Base-by-base conservation (phyloP, 2,329 filamentous ascomycete genomes). In the Cytospora piceicola region DNA sequence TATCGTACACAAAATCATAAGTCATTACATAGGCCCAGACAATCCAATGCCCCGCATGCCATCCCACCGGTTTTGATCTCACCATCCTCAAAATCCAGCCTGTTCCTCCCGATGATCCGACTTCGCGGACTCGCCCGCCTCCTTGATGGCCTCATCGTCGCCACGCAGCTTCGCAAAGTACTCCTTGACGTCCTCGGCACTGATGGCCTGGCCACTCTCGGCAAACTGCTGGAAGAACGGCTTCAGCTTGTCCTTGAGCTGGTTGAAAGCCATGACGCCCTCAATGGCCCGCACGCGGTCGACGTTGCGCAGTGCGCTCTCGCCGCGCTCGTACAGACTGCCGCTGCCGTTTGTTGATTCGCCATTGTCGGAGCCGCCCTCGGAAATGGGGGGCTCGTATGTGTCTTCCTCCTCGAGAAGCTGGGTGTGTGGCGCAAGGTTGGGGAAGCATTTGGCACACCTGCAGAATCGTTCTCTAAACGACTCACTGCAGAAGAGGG, bases 231-330 rank as follows among this genome's bases (percentile, higher is more conserved):
- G 88, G 73, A 99, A 87, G 76, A 99, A 98, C 0, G 90, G 89
- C 81, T 94, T 97, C n/a, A 99, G 88, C 75, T 94, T 94, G 74
- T 98, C 94, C 74, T 96, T 95, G 67, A 99, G 85, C 73, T 96
- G 91, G 73, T 98, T 97, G 78, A 98, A 99, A 0, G 94, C 94
- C 93, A 98, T 97, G 55, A 96, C 94, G 20, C 95, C 95, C 76
- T 99, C 92, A 64, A 99, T 97, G 5, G 95, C 95, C 17, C 90
- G 85, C 9, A 98, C 94, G 2, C 95, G 91, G 75, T 99, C 95
- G 64, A 99, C 89, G 72, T 93, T 96, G 75, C 89, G 93, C 32
- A 99, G 84, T 0, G 94, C 94, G 57, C 92, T 94, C 79, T 99
- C 95, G 56, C 95, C 95, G 22, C 93, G 91, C 58, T 98, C 94